phyloP scores from a whole-genome alignment of 345 rosid species.

The Kernera saxatilis region DNA sequence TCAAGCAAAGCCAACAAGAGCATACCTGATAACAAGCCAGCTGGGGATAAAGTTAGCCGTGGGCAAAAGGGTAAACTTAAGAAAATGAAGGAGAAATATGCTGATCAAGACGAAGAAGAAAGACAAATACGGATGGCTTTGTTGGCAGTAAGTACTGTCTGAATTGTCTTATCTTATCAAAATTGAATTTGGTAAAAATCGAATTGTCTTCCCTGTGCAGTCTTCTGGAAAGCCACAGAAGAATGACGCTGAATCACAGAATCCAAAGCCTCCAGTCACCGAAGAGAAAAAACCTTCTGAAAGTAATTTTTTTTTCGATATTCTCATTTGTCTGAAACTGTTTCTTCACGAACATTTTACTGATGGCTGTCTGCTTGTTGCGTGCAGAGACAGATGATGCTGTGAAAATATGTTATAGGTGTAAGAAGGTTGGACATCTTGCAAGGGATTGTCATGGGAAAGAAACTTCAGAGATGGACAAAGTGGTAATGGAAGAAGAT shows the following conservation, averaged over 20 bases:
- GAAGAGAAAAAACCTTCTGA: constrained; percentile 40
- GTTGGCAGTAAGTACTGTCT: constrained; percentile 66
- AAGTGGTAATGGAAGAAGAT: constrained; percentile 86
- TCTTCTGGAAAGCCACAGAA: constrained; percentile 75
- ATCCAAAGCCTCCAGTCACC: constrained; percentile 26
- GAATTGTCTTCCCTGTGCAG: constrained; percentile 37
- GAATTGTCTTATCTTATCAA: neutral
- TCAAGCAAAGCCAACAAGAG: constrained; percentile 38
- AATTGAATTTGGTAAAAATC: neutral
- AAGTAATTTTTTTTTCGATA: constrained; percentile 21
- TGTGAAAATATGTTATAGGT: constrained; percentile 79
- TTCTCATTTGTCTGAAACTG: neutral
- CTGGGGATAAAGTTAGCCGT: constrained; percentile 66
- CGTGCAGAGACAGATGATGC: constrained; percentile 61
- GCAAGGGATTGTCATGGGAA: constrained; percentile 81
- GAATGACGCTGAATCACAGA: constrained; percentile 43
- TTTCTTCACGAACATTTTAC: neutral
- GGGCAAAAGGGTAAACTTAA: constrained; percentile 87
- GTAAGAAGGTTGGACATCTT: constrained; percentile 84
- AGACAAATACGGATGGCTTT: constrained; percentile 76
- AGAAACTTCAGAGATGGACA: constrained; percentile 55
- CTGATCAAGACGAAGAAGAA: constrained; percentile 96
- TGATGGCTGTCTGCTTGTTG: neutral
- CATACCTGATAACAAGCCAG: constrained; percentile 43
- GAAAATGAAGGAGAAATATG: constrained; percentile 98